Evolutionary conservation across 176 grass and related monocot genomes (phyloP).

Genomic region (Eleusine indica): DNA sequence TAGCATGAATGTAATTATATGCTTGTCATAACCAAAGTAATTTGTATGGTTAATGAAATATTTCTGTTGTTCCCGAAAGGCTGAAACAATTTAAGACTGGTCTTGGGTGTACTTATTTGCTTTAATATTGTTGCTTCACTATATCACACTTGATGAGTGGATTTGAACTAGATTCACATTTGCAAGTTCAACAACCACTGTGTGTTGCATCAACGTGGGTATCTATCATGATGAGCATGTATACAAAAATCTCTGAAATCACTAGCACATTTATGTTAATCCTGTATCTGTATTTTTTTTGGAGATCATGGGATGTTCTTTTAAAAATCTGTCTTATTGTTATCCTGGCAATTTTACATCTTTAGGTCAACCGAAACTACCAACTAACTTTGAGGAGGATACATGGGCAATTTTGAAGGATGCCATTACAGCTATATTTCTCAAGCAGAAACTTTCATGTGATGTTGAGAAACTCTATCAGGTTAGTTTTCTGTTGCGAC

Average conservation of each 20-base stretch:
- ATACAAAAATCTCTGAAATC: slow-evolving; percentile 21
- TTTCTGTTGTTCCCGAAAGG: slow-evolving; percentile 6
- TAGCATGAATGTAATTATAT: not conserved
- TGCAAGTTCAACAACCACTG: slow-evolving; percentile 11
- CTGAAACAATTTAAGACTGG: not conserved
- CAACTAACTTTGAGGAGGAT: slow-evolving; percentile 87
- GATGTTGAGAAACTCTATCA: slow-evolving; percentile 97
- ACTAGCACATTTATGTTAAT: slow-evolving; percentile 16
- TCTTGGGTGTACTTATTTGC: not conserved
- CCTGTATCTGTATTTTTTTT: slow-evolving; percentile 24
- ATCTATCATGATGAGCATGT: slow-evolving; percentile 20
- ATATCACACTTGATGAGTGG: slow-evolving; percentile 1
- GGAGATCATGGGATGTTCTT: slow-evolving; percentile 10
- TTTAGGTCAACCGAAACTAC: slow-evolving; percentile 88
- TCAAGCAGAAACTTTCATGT: slow-evolving; percentile 83
- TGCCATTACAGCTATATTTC: slow-evolving; percentile 96
- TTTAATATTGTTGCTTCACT: slow-evolving; percentile 8
- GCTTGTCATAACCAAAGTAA: not conserved
- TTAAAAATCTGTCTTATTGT: slow-evolving; percentile 1
- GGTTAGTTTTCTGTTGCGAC: slow-evolving; percentile 50
- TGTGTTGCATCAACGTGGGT: not conserved
- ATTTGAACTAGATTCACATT: slow-evolving; percentile 12
- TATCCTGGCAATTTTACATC: slow-evolving; percentile 32
- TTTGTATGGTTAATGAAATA: not conserved
- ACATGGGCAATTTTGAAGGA: slow-evolving; percentile 92